Evolutionary conservation across 73 alveolate species (phyloP), one percentile per base, ranked within the genome.

Genomic region (Paramecium pentaurelia): DNA sequence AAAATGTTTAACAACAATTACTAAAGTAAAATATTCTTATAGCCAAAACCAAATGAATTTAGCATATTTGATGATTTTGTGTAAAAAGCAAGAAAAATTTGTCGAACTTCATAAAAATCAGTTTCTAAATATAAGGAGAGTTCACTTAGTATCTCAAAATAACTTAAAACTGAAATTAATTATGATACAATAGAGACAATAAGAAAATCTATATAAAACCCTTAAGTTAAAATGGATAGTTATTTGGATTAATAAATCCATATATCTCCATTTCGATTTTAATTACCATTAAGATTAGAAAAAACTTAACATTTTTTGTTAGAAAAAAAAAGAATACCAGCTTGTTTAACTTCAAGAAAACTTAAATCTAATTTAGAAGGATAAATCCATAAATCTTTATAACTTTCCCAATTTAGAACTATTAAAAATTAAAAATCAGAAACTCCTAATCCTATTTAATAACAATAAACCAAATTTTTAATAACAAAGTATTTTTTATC

Each of bases 31-130:
- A 64, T 64, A 64, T 64, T 27, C 84, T 64, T 64, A 64, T 28
- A 64, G 16, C 84, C 84, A 11, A 22, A 64, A 64, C 47, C 84
- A 12, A 25, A 64, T 64, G 49, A 22, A 11, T 64, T 32, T 64
- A 64, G 84, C 51, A 64, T 64, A 7, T 64, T 64, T 64, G 84
- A 64, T 28, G 84, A 64, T 64, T 64, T 64, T 64, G 84, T 28
- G 5, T 34, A 64, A 28, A 64, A n/a, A 28, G 84, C 84, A 14
- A 64, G 84, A 64, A 64, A 64, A 8, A 28, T 64, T 12, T 28
- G 28, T 64, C 10, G 47, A 32, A 32, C 84, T 9, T 64, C 42
- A 64, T 64, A 64, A 64, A 64, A 64, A 28, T 64, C 84, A 4
- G 42, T 32, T 64, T 28, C 84, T 8, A 64, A 64, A 9, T 64